Base-by-base conservation (phyloP, 2,329 filamentous ascomycete genomes). In the Microcyclosporella mali region DNA sequence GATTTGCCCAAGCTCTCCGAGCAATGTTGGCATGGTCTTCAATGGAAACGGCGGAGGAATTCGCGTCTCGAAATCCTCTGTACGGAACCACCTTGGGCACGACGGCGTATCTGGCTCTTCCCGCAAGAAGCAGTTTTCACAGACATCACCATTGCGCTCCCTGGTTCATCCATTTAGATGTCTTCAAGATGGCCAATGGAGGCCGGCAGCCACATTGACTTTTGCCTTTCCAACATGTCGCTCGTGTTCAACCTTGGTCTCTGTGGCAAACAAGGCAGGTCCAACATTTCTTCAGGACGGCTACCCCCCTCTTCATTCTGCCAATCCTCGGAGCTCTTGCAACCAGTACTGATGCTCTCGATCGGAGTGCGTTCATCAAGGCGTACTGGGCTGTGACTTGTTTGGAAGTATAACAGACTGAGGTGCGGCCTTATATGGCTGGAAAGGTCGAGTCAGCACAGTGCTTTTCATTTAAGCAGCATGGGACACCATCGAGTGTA, bases 141-240 rank as follows among this genome's bases (percentile, higher is more conserved):
- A 9, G 59, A 60, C 47, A 31, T 50, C 15, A 39, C 65, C 1
- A 63, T 69, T n/a, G 74, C 72, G n/a, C 70, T 56, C 2, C 84
- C 82, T 0, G 70, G 83, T 52, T 79, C 82, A 0, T 74, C 70
- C 35, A 66, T 66, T 4, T 86, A 82, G 79, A n/a, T 81, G 81
- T 15, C 68, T 64, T 2, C 78, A 82, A 0, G 53, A 77, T 6
- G 79, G 81, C 1, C 79, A 84, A 44, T 86, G 85, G 78, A 55
- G 40, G 66, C 66, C 18, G 52, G 48, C 28, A 69, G 66, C 43
- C 51, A 64, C 34, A 65, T 69, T 41, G 46, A 62, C 49, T 34
- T 43, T 16, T 51, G 60, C 35, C 66, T 70, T 54, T 47, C 31
- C 12, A 59, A 65, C 35, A 58, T 65, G 40, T 52, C 55, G 11